Base-by-base conservation (phyloP, 1,284 basidiomycete genomes). In the Heterobasidion annosum region DNA sequence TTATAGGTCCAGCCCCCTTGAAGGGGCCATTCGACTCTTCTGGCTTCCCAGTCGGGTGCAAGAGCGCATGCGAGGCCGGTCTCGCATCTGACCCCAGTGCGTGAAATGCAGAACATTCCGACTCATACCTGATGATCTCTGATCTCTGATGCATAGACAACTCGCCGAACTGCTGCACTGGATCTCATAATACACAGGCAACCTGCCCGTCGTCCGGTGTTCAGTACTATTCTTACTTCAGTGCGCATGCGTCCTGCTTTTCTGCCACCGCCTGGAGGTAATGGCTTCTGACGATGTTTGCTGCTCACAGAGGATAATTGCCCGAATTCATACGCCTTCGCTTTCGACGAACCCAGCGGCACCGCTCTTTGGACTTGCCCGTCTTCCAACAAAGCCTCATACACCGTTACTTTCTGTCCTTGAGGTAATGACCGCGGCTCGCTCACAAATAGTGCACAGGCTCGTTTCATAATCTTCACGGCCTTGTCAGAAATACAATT, bases 51-150 rank as follows among this genome's bases (percentile, higher is more conserved):
- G 72, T 80, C 32, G 82, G 81, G 7, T 83, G 82, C 70, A 76
- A 75, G 64, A 78, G 74, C 51, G 78, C 83, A 1, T 86, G 83
- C 65, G 59, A 65, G 1, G 81, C 81, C 12, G 79, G 81, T 59
- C 67, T 83, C 34, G 65, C 65, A 55, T 67, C 67, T 16, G 73
- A 78, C 61, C 74, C 69, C 46, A 34, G 48, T 50, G 16, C 34
- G 48, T 33, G 4, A 25, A 25, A 50, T 18, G 8, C 32, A 50
- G 6, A 3, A 15, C 13, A 15, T 25, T 8, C 2, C 19, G 32
- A 47, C 4, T 25, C 25, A 25, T 25, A 5, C 3, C 16, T 48
- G 18, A 33, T 10, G 8, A 32, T 8, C 19, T 10, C 13, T 10
- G 8, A 32, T 8, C 19, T 10, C 13, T 48, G 8, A 32, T 37